Conservation (phyloP, 2,329 filamentous ascomycete species). For the Claviceps humidiphila region DNA sequence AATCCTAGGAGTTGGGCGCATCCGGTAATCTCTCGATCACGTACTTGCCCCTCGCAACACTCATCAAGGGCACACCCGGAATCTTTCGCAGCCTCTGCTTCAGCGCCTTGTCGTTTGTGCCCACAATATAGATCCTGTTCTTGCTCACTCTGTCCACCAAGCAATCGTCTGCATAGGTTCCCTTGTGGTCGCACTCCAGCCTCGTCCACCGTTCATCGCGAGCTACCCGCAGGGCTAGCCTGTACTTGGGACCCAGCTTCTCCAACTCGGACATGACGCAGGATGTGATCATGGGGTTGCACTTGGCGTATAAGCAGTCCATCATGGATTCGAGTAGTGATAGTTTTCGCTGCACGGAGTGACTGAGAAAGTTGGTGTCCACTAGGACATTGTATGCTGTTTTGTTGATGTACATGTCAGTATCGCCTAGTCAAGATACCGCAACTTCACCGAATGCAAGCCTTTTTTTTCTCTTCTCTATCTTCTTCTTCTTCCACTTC, state of each 20-base stretch:
- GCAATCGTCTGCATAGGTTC: constrained; percentile 71
- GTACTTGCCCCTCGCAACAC: constrained; percentile 79
- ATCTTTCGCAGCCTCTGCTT: constrained; percentile 72
- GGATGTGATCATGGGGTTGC: constrained; percentile 70
- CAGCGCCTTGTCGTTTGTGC: constrained; percentile 64
- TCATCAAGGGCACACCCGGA: constrained; percentile 57
- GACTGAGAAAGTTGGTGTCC: constrained; percentile 83
- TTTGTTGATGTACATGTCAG: not conserved
- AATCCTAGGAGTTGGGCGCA: constrained; percentile 45
- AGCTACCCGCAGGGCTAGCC: constrained; percentile 74
- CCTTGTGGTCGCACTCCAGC: constrained; percentile 81
- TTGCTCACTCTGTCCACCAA: constrained; percentile 63
- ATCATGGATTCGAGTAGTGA: constrained; percentile 80
- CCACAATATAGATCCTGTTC: constrained; percentile 66
- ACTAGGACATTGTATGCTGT: constrained; percentile 45
- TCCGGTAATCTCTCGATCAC: constrained; percentile 85
- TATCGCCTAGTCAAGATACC: not conserved
- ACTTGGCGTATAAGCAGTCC: constrained; percentile 88
- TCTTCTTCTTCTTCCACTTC: not conserved
- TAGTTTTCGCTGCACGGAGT: constrained; percentile 84
- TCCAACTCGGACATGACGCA: constrained; percentile 75
- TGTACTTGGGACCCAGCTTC: constrained; percentile 79
- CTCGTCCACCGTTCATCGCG: constrained; percentile 81
- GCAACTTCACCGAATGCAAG: not conserved
- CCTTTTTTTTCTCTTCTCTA: not conserved